Conservation (phyloP, 495 filamentous ascomycete species). For the Annulohypoxylon maeteangense region DNA sequence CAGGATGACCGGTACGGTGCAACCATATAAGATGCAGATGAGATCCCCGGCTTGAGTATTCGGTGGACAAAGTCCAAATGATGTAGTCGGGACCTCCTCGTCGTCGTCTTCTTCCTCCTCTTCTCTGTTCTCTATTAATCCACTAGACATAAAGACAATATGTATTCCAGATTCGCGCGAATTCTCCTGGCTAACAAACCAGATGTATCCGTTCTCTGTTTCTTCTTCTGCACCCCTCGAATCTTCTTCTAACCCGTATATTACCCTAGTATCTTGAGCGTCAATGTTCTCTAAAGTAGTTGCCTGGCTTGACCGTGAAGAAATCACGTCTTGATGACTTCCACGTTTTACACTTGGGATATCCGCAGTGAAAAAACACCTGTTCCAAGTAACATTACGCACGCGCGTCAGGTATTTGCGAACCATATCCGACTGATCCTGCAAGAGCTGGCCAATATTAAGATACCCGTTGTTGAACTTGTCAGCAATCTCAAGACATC, state of each 20-base stretch:
- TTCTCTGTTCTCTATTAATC: no score
- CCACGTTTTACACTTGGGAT: not conserved
- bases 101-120: not conserved
- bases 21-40: not conserved
- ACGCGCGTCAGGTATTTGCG: not conserved
- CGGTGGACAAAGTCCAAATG: not conserved
- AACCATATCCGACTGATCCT: not conserved
- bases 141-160: no score
- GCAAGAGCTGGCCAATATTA: not conserved
- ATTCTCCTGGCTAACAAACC: no score
- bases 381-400: not conserved
- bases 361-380: not conserved
- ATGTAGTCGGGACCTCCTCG: not conserved
- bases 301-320: not conserved
- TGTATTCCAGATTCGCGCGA: no score
- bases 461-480: not conserved
- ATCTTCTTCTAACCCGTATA: no score
- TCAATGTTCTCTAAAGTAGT: not conserved
- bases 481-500: not conserved
- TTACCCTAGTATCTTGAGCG: no score
- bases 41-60: not conserved
- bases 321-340: not conserved
- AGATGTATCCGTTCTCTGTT: no score
- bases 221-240: no score
- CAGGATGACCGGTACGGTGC: not conserved